A percentile compares a stretch with the other conserved stretches of the same genome.
These are phyloP conservation scores for Zygosaccharomyces rouxii DNA, from an alignment of 805 yeast species.

Conservation along the genomic window DNA sequence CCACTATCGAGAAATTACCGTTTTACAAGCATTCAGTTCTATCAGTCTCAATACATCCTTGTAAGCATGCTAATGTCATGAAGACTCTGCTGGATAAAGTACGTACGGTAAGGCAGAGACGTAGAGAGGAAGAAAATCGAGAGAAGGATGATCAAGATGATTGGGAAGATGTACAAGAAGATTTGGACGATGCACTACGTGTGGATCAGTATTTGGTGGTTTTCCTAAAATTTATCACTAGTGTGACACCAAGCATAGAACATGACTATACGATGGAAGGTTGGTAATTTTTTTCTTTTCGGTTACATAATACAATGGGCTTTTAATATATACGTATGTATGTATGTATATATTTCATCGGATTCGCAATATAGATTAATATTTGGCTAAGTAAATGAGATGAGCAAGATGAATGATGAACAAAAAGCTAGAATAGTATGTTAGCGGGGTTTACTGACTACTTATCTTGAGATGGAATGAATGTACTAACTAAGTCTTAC, in stretches of 20 bases:
- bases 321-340: slow-evolving; percentile 1
- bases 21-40: slow-evolving; percentile 59
- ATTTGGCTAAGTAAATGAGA: not conserved
- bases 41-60: slow-evolving; percentile 90
- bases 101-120: slow-evolving; percentile 42
- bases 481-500: not conserved
- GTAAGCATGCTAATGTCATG: slow-evolving; percentile 95
- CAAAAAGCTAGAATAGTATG: slow-evolving; percentile 36
- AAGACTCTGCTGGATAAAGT: slow-evolving; percentile 76
- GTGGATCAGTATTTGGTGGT: slow-evolving; percentile 90
- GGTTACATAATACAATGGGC: slow-evolving; percentile 3
- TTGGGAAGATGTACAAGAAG: slow-evolving; percentile 52
- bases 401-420: slow-evolving; percentile 24
- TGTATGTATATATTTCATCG: slow-evolving; percentile 2
- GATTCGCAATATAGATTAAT: slow-evolving; percentile 3
- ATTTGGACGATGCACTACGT: slow-evolving; percentile 49
- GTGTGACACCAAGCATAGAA: slow-evolving; percentile 96
- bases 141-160: slow-evolving; percentile 38
- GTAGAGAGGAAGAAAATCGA: slow-evolving; percentile 36
- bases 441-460: not conserved
- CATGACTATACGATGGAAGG: slow-evolving; percentile 99
- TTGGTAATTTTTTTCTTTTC: slow-evolving; percentile 37
- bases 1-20: slow-evolving; percentile 91
- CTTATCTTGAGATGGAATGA: not conserved
- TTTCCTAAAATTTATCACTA: slow-evolving; percentile 88